A percentile compares a stretch with the other conserved stretches of the same genome.
Evolutionary conservation across 345 rosid species (phyloP).

Genomic region (Barbarea vulgaris): DNA sequence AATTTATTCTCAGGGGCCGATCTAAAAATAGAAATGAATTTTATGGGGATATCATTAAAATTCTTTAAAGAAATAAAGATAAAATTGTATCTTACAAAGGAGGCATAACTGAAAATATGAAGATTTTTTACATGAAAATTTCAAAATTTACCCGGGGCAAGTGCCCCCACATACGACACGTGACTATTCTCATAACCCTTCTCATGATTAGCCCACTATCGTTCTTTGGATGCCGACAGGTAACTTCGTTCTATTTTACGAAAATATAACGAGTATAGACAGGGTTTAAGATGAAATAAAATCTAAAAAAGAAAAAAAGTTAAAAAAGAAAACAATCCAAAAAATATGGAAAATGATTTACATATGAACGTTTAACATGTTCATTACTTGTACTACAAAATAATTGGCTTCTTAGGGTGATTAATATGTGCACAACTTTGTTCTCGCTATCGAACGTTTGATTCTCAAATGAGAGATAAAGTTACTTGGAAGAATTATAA

Average conservation of each 20-base stretch:
- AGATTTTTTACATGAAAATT: too few relatives aligned
- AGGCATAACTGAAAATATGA: too few relatives aligned
- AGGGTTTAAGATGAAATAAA: not conserved
- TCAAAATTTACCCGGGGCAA: too few relatives aligned
- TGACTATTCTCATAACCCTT: not conserved
- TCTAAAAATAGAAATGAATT: too few relatives aligned
- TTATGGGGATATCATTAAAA: too few relatives aligned
- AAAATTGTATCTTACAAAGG: too few relatives aligned
- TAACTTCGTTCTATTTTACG: not conserved
- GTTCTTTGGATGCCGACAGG: slow-evolving; percentile 4
- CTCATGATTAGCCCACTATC: slow-evolving; percentile 9
- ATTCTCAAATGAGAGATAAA: not conserved
- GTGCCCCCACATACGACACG: too few relatives aligned
- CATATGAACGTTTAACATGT: not conserved
- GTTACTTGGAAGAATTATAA: not conserved
- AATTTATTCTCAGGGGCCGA: slow-evolving; percentile 26
- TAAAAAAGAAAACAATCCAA: too few relatives aligned
- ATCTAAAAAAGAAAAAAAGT: not conserved
- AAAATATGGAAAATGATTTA: not conserved
- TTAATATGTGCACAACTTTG: not conserved
- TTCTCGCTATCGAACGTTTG: not conserved
- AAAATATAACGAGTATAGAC: not conserved
- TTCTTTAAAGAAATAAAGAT: too few relatives aligned
- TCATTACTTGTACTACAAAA: not conserved
- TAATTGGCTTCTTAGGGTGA: not conserved